These are phyloP conservation scores for Cryptosporidium muris DNA, from an alignment of 169 alveolate genomes.

Conservation along the genomic window DNA sequence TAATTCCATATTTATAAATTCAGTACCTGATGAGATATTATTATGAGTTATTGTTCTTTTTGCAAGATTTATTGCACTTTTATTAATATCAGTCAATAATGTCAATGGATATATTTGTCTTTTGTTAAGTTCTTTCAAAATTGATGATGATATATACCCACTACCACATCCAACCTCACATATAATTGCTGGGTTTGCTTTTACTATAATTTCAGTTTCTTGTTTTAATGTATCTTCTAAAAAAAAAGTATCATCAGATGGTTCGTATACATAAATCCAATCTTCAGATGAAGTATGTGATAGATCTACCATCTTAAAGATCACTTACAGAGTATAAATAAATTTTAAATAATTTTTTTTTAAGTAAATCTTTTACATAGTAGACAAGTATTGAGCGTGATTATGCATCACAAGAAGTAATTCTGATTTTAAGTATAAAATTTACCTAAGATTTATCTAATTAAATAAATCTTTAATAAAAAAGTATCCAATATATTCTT, in stretches of 20 bases:
- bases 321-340: too few relatives aligned
- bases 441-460: too few relatives aligned
- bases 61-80: constrained; percentile 39
- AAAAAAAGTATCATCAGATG: constrained; percentile 66
- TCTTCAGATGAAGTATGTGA: constrained; percentile 12
- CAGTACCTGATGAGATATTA: background rate
- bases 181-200: constrained; percentile 8
- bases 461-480: too few relatives aligned
- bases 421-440: too few relatives aligned
- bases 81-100: constrained; percentile 35
- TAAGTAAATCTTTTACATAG: too few relatives aligned
- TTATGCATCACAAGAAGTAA: too few relatives aligned
- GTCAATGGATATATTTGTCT: constrained; percentile 7
- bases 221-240: constrained; percentile 27
- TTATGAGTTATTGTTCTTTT: constrained; percentile 3
- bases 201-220: constrained; percentile 14
- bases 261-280: constrained; percentile 54
- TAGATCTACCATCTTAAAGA: background rate
- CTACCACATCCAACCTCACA: constrained; percentile 71
- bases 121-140: background rate
- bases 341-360: too few relatives aligned
- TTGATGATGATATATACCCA: constrained; percentile 27
- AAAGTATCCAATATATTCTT: too few relatives aligned
- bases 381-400: too few relatives aligned
- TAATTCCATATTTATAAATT: constrained; percentile 15